These are phyloP conservation scores for Podospora pseudocomata DNA, from an alignment of 495 filamentous ascomycete genomes.

Conservation along the genomic window DNA sequence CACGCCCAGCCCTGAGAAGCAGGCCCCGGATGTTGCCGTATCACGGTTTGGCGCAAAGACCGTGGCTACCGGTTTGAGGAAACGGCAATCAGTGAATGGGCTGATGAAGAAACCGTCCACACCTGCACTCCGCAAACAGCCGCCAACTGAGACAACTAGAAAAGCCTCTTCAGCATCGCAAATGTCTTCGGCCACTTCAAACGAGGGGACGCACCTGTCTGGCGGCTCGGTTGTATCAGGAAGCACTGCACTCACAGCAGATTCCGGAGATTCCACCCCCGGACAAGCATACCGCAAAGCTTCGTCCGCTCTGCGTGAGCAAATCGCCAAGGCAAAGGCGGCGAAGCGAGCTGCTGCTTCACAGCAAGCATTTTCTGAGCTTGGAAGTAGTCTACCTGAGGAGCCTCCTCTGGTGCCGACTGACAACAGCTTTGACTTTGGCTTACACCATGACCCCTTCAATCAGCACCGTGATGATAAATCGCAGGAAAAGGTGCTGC, in stretches of 20 bases:
- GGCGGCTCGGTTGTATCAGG: slow-evolving; percentile 36
- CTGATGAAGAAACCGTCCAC: slow-evolving; percentile 52
- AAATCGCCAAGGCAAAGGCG: slow-evolving; percentile 91
- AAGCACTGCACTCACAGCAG: slow-evolving; percentile 37
- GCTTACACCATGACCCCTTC: slow-evolving; percentile 59
- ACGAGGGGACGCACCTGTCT: slow-evolving; percentile 40
- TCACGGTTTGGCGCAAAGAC: slow-evolving; percentile 50
- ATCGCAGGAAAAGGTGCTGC: slow-evolving; percentile 60
- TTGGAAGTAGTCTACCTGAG: slow-evolving; percentile 20
- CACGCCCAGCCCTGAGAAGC: slow-evolving; percentile 46
- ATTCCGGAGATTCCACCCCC: slow-evolving; percentile 35
- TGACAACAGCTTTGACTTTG: slow-evolving; percentile 55
- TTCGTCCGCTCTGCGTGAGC: slow-evolving; percentile 78
- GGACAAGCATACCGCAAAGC: slow-evolving; percentile 55
- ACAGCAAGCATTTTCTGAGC: slow-evolving; percentile 35
- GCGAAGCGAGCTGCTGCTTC: slow-evolving; percentile 60
- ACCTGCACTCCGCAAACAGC: slow-evolving; percentile 39
- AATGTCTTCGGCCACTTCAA: slow-evolving; percentile 48
- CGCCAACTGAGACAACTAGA: slow-evolving; percentile 30
- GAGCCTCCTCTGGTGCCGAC: slow-evolving; percentile 44
- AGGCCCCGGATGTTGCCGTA: slow-evolving; percentile 21
- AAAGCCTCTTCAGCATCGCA: slow-evolving; percentile 42
- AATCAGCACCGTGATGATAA: slow-evolving; percentile 59
- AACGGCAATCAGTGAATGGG: slow-evolving; percentile 54
- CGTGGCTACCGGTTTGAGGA: slow-evolving; percentile 45